Conservation (phyloP, 805 yeast species). For the Candida silvicultrix region DNA sequence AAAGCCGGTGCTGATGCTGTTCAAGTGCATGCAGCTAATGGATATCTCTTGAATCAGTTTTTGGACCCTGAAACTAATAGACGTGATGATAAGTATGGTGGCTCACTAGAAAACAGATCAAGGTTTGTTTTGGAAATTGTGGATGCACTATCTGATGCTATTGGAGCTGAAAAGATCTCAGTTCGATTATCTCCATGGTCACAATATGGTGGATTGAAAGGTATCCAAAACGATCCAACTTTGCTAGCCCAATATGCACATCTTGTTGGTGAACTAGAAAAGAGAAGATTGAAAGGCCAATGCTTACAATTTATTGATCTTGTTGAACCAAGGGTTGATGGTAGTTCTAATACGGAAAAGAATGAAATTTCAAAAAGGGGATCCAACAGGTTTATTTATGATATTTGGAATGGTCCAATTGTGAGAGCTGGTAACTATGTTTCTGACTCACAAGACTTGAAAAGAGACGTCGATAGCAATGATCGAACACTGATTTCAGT, state of each 20-base stretch:
- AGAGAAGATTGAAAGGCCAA: slow-evolving; percentile 28
- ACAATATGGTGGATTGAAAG: slow-evolving; percentile 22
- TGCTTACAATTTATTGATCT: slow-evolving; percentile 35
- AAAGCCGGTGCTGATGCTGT: slow-evolving; percentile 45
- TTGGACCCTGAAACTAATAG: slow-evolving; percentile 38
- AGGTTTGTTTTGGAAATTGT: slow-evolving; percentile 36
- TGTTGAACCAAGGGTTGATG: slow-evolving; percentile 35
- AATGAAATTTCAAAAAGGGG: neutral
- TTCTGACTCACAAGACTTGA: neutral
- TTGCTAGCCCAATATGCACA: slow-evolving; percentile 34
- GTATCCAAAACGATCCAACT: slow-evolving; percentile 21
- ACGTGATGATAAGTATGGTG: slow-evolving; percentile 49
- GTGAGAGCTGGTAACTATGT: slow-evolving; percentile 23
- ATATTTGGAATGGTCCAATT: slow-evolving; percentile 19
- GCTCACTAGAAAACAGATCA: slow-evolving; percentile 42
- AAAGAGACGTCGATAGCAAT: neutral
- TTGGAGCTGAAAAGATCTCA: slow-evolving; percentile 7
- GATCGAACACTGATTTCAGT: slow-evolving; percentile 27
- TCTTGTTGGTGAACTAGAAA: slow-evolving; percentile 34
- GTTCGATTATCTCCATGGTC: slow-evolving; percentile 34
- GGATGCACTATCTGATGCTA: neutral
- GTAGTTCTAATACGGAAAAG: neutral
- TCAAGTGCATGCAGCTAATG: slow-evolving; percentile 64
- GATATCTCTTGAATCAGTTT: slow-evolving; percentile 53
- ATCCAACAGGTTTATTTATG: slow-evolving; percentile 9